Conservation (phyloP, 805 yeast genomes). For the Candida schatavii region DNA sequence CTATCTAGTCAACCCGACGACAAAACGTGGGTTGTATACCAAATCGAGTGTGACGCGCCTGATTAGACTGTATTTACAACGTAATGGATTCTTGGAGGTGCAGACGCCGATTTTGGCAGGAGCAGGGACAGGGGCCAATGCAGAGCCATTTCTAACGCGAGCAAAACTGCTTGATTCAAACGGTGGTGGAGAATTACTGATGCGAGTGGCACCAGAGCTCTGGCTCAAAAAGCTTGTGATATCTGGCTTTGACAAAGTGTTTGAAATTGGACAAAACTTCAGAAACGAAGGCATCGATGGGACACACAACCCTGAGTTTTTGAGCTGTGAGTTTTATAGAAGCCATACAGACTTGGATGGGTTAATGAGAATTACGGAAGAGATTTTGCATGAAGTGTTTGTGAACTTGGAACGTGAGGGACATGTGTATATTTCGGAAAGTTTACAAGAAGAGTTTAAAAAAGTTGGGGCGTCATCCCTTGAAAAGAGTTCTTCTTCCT, state of each 20-base stretch:
- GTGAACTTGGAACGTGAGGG: conserved; percentile 5
- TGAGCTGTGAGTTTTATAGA: conserved; percentile 86
- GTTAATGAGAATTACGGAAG: conserved; percentile 63
- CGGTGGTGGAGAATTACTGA: conserved; percentile 38
- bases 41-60: conserved; percentile 54
- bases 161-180: conserved; percentile 31
- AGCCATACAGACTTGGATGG: conserved; percentile 65
- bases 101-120: conserved; percentile 84
- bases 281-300: conserved; percentile 92
- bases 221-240: conserved; percentile 86
- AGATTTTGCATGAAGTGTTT: conserved; percentile 47
- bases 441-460: not conserved
- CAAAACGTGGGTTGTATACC: conserved; percentile 45
- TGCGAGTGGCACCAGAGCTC: conserved; percentile 92
- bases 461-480: too few relatives aligned
- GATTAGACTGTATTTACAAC: conserved; percentile 49
- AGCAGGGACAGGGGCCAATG: conserved; percentile 84
- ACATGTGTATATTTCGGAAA: not conserved
- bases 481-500: too few relatives aligned
- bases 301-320: conserved; percentile 93
- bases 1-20: conserved; percentile 57
- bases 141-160: conserved; percentile 74
- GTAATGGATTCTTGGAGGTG: conserved; percentile 68
- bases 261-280: conserved; percentile 81
- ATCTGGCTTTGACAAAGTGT: conserved; percentile 82